phyloP scores from a whole-genome alignment of 768 basidiomycete genomes.

The Dacryopinax primogenitus region DNA sequence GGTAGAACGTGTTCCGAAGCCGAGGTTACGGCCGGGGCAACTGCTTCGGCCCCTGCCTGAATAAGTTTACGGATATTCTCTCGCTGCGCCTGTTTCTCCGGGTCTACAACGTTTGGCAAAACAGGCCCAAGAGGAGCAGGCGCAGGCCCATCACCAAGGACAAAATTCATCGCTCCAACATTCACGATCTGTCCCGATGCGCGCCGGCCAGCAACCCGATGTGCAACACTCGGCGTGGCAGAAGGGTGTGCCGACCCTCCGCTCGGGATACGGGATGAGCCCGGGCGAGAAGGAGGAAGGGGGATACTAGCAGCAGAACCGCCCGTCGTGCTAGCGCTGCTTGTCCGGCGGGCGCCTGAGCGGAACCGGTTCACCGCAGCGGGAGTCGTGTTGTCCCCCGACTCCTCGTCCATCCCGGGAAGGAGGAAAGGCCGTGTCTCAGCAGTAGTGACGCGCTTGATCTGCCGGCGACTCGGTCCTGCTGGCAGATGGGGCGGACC shows the following conservation, averaged over 20 bases:
- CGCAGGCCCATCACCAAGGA: not conserved
- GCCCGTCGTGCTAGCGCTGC: not conserved
- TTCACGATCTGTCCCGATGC: not conserved
- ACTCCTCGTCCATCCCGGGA: not conserved
- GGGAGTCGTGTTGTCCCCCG: not conserved
- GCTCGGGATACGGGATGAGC: not conserved
- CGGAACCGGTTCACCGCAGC: not conserved
- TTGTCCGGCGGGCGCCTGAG: not conserved
- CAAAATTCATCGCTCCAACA: not conserved
- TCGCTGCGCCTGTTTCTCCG: not conserved
- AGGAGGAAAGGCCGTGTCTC: not conserved
- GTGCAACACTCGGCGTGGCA: not conserved
- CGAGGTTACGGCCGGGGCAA: conserved; percentile 12
- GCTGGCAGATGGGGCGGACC: not conserved
- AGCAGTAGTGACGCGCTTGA: not conserved
- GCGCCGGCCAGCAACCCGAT: not conserved
- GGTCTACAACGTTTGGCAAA: not conserved
- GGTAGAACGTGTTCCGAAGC: conserved; percentile 10
- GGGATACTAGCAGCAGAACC: not conserved
- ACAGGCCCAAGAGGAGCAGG: not conserved
- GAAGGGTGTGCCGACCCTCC: not conserved
- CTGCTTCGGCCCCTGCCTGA: conserved; percentile 10
- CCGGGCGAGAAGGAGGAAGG: not conserved
- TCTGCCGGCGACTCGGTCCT: not conserved
- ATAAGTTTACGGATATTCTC: conserved; percentile 1